Conservation (phyloP, 805 yeast genomes). For the Suhomyces sp. region DNA sequence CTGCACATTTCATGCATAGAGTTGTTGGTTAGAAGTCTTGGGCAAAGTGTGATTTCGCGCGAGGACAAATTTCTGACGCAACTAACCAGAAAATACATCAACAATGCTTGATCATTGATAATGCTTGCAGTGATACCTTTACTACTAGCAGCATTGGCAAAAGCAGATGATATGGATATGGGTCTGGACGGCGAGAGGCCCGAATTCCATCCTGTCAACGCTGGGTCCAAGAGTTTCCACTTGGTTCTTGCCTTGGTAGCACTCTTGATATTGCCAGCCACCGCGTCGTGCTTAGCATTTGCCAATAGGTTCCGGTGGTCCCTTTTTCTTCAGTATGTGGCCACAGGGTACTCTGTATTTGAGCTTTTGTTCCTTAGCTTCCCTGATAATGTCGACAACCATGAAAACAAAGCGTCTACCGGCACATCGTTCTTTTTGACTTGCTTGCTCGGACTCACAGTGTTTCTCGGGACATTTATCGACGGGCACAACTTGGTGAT, state of each 20-base stretch:
- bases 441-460: slow-evolving; percentile 43
- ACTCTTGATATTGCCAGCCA: slow-evolving; percentile 54
- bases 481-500: slow-evolving; percentile 49
- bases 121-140: not conserved
- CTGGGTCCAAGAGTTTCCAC: slow-evolving; percentile 57
- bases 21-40: not conserved
- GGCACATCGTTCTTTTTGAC: slow-evolving; percentile 67
- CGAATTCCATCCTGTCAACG: slow-evolving; percentile 45
- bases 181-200: slow-evolving; percentile 28
- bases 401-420: slow-evolving; percentile 64
- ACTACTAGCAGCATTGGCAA: not conserved
- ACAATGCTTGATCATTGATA: not conserved
- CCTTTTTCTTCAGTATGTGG: slow-evolving; percentile 43
- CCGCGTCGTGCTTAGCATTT: slow-evolving; percentile 52
- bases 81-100: not conserved
- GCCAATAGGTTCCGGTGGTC: slow-evolving; percentile 50
- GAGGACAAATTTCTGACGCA: not conserved
- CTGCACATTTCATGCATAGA: not conserved
- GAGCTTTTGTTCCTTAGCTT: slow-evolving; percentile 60
- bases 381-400: slow-evolving; percentile 58
- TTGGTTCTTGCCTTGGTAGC: slow-evolving; percentile 54
- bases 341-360: slow-evolving; percentile 49
- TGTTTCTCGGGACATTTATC: slow-evolving; percentile 54
- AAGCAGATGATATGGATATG: slow-evolving; percentile 14
- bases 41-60: not conserved